Evolutionary conservation across 768 basidiomycete species (phyloP).

Genomic region (Kwoniella europaea): DNA sequence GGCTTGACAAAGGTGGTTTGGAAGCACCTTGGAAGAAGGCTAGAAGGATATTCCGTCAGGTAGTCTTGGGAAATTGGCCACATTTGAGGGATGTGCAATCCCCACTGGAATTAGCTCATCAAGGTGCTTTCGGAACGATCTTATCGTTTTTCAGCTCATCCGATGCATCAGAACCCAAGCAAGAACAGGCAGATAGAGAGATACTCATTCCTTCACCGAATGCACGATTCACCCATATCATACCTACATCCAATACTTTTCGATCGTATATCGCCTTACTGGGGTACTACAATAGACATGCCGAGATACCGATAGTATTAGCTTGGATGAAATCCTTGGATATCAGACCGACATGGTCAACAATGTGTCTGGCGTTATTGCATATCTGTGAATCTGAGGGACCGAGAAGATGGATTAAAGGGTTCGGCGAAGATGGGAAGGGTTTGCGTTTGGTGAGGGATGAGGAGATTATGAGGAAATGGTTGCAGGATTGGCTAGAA

Average conservation of each 20-base stretch:
- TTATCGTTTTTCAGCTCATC: conserved; percentile 17
- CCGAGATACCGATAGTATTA: conserved; percentile 70
- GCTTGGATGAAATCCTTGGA: conserved; percentile 74
- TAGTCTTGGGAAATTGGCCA: conserved; percentile 68
- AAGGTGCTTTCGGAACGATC: conserved; percentile 19
- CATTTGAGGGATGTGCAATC: conserved; percentile 51
- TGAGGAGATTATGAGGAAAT: conserved; percentile 43
- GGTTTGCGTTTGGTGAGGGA: conserved; percentile 34
- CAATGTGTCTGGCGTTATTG: conserved; percentile 68
- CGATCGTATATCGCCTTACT: conserved; percentile 69
- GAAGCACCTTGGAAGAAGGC: conserved; percentile 62
- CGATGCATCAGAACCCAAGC: neutral
- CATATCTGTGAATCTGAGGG: conserved; percentile 75
- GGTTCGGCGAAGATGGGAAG: conserved; percentile 26
- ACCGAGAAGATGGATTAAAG: conserved; percentile 51
- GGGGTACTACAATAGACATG: conserved; percentile 62
- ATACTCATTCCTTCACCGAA: conserved; percentile 20
- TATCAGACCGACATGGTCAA: conserved; percentile 64
- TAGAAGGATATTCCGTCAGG: conserved; percentile 65
- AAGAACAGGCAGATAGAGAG: neutral
- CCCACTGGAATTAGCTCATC: conserved; percentile 58
- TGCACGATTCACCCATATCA: conserved; percentile 59
- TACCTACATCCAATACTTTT: conserved; percentile 65
- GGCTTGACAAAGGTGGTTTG: conserved; percentile 49
- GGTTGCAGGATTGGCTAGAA: conserved; percentile 48